A percentile compares a stretch with the other conserved stretches of the same genome.
Conservation (phyloP, 345 rosid genomes). For the Citrus reticulata region DNA sequence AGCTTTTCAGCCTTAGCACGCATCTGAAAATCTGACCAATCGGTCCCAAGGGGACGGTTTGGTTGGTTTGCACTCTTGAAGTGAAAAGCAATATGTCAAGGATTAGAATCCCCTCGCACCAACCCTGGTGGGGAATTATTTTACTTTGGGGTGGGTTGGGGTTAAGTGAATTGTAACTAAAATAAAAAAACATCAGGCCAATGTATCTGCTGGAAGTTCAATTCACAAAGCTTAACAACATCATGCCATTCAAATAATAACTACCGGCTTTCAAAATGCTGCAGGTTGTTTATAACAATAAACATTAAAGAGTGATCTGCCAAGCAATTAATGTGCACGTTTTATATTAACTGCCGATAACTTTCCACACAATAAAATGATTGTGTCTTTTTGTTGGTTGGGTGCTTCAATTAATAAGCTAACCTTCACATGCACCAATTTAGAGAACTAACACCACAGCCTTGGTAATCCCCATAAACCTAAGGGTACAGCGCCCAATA, state of each 20-base stretch:
- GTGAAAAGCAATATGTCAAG: not conserved
- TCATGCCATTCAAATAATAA: not conserved
- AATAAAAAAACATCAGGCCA: not conserved
- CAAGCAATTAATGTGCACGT: not conserved
- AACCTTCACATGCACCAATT: not conserved
- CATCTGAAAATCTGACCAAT: not conserved
- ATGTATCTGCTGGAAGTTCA: not conserved
- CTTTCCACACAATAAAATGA: not conserved
- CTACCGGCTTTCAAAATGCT: not conserved
- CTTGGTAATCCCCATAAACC: not conserved
- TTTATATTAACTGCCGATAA: not conserved
- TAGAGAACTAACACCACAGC: not conserved
- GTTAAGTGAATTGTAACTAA: not conserved
- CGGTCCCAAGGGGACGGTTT: not conserved
- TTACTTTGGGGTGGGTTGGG: not conserved
- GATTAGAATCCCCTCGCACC: not conserved
- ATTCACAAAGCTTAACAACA: not conserved
- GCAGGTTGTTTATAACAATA: not conserved
- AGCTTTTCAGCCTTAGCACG: not conserved
- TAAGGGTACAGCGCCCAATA: not conserved
- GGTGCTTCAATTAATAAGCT: not conserved
- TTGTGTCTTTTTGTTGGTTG: not conserved
- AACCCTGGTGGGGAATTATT: not conserved
- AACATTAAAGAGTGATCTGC: not conserved
- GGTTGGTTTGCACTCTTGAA: no score